Evolutionary conservation across 1,284 basidiomycete genomes (phyloP), one percentile per base, ranked within the genome.

Genomic region (Violaceomyces palustris): DNA sequence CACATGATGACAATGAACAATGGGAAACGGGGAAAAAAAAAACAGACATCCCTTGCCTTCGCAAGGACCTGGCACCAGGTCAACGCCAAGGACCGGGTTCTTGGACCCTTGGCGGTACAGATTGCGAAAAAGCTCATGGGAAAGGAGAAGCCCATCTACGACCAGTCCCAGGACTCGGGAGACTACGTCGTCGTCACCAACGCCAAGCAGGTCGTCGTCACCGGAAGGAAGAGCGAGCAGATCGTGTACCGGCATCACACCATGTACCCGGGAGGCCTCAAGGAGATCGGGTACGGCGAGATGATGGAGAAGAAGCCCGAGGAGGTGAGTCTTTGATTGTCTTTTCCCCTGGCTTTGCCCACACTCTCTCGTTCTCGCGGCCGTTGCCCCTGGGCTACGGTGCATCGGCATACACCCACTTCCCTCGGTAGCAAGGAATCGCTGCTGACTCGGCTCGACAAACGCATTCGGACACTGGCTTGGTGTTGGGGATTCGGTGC

Each of bases 101-200:
- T 98, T 14, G 94, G 93, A 69, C 88, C 91, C 77, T 81, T 97
- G 6, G 91, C 93, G 6, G 85, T 88, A 65, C 83, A 88, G 34
- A 94, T 98, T 69, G 94, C 94, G 0, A 82, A 87, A 45, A 88
- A 90, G 21, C 80, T 98, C 43, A 97, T 97, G 92, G 94, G 94
- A 73, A 98, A 98, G 78, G 89, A 98, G 76, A 99, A 98, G 74
- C 93, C 94, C 15, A 88, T 94, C 39, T 97, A 89, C 66, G 89
- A 97, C 75, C 89, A 88, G 18, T 81, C 67, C 19, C 48, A 56
- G 23, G 70, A 73, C 34, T 42, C 53, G 1, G 70, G 94, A 24
- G 94, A 98, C 81, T 98, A 97, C 75, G 91, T 98, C 24, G 82
- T 97, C 18, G 90, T 99, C 8, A 94, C 90, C 17, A 87, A 98